phyloP scores from a whole-genome alignment of 139 green algal genomes.

The Zygnema circumcarinatum region DNA sequence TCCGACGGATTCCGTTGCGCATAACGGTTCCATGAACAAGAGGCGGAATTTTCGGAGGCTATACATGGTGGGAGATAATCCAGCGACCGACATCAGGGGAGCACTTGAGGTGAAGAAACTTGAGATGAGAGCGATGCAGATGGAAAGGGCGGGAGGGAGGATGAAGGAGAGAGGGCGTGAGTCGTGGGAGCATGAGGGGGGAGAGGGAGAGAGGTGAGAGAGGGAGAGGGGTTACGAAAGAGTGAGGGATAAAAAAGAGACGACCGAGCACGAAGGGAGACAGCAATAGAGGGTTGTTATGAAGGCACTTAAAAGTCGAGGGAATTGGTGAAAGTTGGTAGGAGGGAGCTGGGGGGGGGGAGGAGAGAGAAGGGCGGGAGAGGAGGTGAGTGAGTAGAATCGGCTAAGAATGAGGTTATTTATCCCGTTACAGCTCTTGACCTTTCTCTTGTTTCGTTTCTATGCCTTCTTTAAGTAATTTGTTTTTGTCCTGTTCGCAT shows the following conservation, averaged over 20 bases:
- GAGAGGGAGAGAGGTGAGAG: too few relatives aligned
- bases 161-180: neutral
- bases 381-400: too few relatives aligned
- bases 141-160: neutral
- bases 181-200: neutral
- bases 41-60: neutral
- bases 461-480: neutral
- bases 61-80: conserved; percentile 4
- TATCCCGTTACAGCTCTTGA: neutral
- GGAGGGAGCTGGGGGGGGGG: too few relatives aligned
- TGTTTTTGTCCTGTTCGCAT: neutral
- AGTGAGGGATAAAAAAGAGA: too few relatives aligned
- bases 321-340: too few relatives aligned
- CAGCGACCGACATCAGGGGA: neutral
- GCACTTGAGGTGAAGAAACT: neutral
- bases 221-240: too few relatives aligned
- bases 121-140: neutral
- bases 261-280: too few relatives aligned
- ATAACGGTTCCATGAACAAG: neutral
- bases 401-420: too few relatives aligned
- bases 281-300: too few relatives aligned
- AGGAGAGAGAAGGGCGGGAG: too few relatives aligned
- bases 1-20: neutral
- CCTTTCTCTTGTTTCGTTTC: neutral
- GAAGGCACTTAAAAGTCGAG: too few relatives aligned